Evolutionary conservation across 169 alveolate genomes (phyloP).

Genomic region (Plasmodium reichenowi): DNA sequence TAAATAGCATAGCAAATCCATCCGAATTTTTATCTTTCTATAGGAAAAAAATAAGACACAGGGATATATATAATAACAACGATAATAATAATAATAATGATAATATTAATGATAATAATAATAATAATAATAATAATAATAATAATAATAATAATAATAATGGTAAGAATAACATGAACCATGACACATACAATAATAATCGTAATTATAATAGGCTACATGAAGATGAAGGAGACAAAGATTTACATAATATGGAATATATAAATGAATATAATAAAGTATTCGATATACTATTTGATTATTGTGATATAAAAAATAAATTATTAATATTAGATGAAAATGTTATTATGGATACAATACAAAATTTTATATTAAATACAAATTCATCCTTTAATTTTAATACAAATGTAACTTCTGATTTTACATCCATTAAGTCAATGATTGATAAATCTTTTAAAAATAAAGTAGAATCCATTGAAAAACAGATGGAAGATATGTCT

Average conservation of each 20-base stretch:
- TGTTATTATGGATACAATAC: constrained; percentile 46
- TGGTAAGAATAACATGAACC: too few relatives aligned
- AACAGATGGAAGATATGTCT: constrained; percentile 3
- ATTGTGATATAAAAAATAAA: constrained; percentile 34
- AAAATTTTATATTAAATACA: constrained; percentile 26
- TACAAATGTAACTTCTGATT: constrained; percentile 23
- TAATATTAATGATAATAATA: constrained; percentile 5
- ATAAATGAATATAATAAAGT: constrained; percentile 70
- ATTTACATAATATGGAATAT: constrained; percentile 16
- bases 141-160: not conserved
- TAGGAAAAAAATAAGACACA: constrained; percentile 49
- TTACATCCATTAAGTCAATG: constrained; percentile 18
- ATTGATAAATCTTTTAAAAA: constrained; percentile 7
- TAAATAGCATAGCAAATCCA: constrained; percentile 85
- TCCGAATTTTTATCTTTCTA: constrained; percentile 83
- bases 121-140: not conserved
- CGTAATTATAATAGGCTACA: not conserved
- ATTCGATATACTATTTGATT: constrained; percentile 62
- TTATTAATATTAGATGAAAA: constrained; percentile 26
- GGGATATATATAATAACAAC: not conserved
- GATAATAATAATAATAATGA: constrained; percentile 4
- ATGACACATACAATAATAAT: not conserved
- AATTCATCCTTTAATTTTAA: constrained; percentile 65
- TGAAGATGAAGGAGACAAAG: constrained; percentile 22
- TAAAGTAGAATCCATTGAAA: constrained; percentile 27